A percentile compares a stretch with the other conserved stretches of the same genome.
These are phyloP conservation scores for Dictyostelium brefeldianum DNA, from an alignment of 78 protist genomes.

Conservation along the genomic window DNA sequence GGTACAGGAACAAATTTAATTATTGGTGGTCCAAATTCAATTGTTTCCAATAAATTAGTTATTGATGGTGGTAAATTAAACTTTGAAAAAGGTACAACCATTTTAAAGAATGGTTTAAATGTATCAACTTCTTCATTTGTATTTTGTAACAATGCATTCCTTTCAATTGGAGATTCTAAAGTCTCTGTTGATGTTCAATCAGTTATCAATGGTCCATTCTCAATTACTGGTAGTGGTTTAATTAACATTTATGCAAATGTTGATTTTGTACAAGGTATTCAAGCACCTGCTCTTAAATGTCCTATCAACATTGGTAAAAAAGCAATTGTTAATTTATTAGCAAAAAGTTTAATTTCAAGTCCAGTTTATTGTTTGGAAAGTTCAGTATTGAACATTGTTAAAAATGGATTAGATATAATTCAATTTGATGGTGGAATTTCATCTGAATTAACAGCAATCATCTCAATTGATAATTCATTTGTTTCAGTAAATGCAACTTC, in stretches of 20 bases:
- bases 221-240: constrained; percentile 9
- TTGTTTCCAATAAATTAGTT: neutral
- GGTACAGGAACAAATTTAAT: neutral
- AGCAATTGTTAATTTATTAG: neutral
- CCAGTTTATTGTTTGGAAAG: neutral
- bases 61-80: constrained; percentile 12
- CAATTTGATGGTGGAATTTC: neutral
- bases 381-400: neutral
- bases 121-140: neutral
- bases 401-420: too few species aligned
- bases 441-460: neutral
- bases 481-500: neutral
- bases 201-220: neutral
- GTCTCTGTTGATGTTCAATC: neutral
- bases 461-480: neutral
- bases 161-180: neutral
- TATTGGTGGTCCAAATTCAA: constrained; percentile 15
- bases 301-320: neutral
- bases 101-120: neutral
- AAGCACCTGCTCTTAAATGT: neutral
- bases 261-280: neutral
- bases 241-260: neutral
- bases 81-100: neutral
- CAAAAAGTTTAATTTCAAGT: neutral
- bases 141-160: neutral